Evolutionary conservation across 106 monocot genomes (phyloP), one percentile per base, ranked within the genome.

Genomic region (Allium fistulosum): DNA sequence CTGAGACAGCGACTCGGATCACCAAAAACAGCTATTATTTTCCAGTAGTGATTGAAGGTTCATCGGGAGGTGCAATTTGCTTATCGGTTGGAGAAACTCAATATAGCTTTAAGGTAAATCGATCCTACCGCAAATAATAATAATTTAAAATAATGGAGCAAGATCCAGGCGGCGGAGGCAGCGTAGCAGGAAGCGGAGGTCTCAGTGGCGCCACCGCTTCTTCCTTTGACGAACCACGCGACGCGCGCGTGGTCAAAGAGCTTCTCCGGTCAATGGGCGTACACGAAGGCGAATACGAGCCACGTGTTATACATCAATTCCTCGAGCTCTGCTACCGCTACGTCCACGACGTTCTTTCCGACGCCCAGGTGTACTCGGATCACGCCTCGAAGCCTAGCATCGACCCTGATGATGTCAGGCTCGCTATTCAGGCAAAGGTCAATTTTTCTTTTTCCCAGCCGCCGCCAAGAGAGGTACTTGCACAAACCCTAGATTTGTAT

Each of bases 371-470:
- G 51, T 93, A 99, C 76, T 82, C 99, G 9, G 99, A 99, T 12
- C 99, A 99, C 73, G 99, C 93, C 57, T 82, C 76, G 1, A 99
- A 99, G 73, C 7, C 83, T 18, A 46, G 73, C 65, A 77, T 99
- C 52, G 99, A 99, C 45, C 68, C 92, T 11, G 99, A 99, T 10
- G 99, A 99, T 68, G 85, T 99, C 53, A 80, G 85, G 75, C 90
- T 99, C 50, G 93, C 99, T 46, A 85, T 89, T 78, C 99, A 99
- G 79, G 83, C 80, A 50, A 90, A 90, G 71, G 81, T 93, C 74
- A 99, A 93, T 67, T 87, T 79, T 72, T 93, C 99, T 74, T 99
- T 93, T 80, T 99, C 99, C 62, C 99, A 99, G 80, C 99, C 99
- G 46, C 99, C 99, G 63, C 93, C 93, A 16, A 89, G 93, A 57